A percentile compares a stretch with the other conserved stretches of the same genome.
phyloP scores from a whole-genome alignment of 2,329 filamentous ascomycete species.

The Cytospora paraplurivora region DNA sequence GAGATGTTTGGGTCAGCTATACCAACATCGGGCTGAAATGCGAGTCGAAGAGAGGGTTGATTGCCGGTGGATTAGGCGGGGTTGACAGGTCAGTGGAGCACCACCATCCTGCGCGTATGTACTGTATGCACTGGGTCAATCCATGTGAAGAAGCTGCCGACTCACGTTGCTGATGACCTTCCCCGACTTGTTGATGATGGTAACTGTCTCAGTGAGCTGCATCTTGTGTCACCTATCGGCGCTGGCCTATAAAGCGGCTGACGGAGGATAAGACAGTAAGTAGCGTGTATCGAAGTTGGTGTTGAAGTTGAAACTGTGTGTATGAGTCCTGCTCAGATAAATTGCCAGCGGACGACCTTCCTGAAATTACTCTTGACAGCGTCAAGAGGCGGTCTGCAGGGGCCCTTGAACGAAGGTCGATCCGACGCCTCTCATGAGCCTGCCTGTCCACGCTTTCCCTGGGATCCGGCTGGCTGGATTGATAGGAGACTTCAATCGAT shows the following conservation, averaged over 20 bases:
- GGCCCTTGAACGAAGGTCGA: not conserved
- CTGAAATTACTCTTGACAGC: constrained; percentile 4
- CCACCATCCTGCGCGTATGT: constrained; percentile 6
- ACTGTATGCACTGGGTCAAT: not conserved
- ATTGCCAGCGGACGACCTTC: constrained; percentile 1
- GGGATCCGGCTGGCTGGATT: constrained; percentile 4
- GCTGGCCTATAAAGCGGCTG: not conserved
- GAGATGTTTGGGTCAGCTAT: constrained; percentile 4
- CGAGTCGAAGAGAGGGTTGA: constrained; percentile 2
- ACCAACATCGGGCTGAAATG: not conserved
- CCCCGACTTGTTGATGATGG: constrained; percentile 86
- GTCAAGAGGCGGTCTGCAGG: constrained; percentile 21
- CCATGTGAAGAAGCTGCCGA: constrained; percentile 28
- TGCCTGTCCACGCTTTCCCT: not conserved
- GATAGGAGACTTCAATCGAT: not conserved
- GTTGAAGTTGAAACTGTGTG: not conserved
- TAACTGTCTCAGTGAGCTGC: constrained; percentile 70
- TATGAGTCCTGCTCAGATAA: constrained; percentile 12
- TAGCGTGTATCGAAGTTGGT: not conserved
- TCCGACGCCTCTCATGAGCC: constrained; percentile 1
- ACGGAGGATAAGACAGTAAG: not conserved
- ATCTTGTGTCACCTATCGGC: constrained; percentile 36
- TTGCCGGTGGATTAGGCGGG: constrained; percentile 8
- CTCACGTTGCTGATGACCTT: constrained; percentile 87
- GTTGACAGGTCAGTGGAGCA: not conserved